Conservation (phyloP, 2,329 filamentous ascomycete genomes). For the Fusarium mangiferae region DNA sequence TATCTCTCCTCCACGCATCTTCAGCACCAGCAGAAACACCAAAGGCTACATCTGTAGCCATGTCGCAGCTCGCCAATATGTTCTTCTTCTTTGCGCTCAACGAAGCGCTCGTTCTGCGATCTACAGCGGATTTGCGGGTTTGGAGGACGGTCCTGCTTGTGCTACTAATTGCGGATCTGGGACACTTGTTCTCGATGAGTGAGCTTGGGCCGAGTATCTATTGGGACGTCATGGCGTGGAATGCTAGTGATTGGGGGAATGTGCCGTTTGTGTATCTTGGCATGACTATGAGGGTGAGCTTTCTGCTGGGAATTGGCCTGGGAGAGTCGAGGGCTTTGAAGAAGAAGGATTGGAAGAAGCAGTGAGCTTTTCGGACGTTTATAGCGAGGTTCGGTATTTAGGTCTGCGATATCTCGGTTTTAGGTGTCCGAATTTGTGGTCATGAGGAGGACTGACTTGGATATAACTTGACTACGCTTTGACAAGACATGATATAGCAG, state of each 20-base stretch:
- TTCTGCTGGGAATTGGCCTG: conserved; percentile 67
- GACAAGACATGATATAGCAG: conserved; percentile 8
- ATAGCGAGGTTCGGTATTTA: conserved; percentile 9
- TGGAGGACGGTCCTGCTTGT: conserved; percentile 75
- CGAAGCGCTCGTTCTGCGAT: conserved; percentile 79
- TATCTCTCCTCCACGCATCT: conserved; percentile 69
- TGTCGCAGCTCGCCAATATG: conserved; percentile 81
- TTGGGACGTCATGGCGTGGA: conserved; percentile 71
- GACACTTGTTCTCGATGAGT: conserved; percentile 75
- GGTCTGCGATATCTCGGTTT: conserved; percentile 26
- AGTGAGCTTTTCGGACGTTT: conserved; percentile 3
- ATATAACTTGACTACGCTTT: conserved; percentile 4
- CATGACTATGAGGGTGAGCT: conserved; percentile 67
- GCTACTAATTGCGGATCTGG: conserved; percentile 79
- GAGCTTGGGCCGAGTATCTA: conserved; percentile 70
- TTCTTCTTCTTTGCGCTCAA: conserved; percentile 82
- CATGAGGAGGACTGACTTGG: conserved; percentile 1
- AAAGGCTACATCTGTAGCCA: conserved; percentile 70
- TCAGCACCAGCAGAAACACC: conserved; percentile 60
- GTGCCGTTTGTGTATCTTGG: conserved; percentile 77
- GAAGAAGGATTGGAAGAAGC: conserved; percentile 41
- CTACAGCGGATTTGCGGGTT: conserved; percentile 73
- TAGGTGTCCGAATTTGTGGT: conserved; percentile 23
- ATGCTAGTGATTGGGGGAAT: conserved; percentile 75
- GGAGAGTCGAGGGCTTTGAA: conserved; percentile 39